These are phyloP conservation scores for Hemileccinum rubropunctum DNA, from an alignment of 768 basidiomycete genomes.

Conservation along the genomic window DNA sequence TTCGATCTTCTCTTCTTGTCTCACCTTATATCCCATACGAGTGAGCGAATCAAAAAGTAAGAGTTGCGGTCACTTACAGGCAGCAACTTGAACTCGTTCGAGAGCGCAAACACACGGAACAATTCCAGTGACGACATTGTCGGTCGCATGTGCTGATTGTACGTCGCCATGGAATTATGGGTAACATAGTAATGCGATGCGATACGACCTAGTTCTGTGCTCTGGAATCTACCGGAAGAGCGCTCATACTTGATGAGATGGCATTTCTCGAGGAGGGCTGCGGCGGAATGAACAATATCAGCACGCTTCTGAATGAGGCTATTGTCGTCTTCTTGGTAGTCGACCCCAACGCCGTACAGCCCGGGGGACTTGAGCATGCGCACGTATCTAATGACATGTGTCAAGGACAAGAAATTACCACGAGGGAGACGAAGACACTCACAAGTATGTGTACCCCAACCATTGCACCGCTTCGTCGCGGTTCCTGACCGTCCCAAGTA, in stretches of 20 bases:
- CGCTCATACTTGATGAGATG: constrained; percentile 94
- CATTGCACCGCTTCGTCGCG: constrained; percentile 97
- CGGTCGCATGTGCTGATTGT: constrained; percentile 89
- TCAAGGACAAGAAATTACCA: constrained; percentile 6
- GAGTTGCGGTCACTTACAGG: constrained; percentile 46
- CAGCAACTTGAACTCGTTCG: constrained; percentile 92
- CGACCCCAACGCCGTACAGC: constrained; percentile 83
- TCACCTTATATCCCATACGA: constrained; percentile 41
- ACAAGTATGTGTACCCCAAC: constrained; percentile 94
- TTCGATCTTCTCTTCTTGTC: constrained; percentile 85
- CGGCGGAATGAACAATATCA: constrained; percentile 92
- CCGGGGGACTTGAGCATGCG: constrained; percentile 90
- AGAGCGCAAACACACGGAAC: constrained; percentile 93
- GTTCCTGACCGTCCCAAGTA: constrained; percentile 91
- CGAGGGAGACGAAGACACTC: constrained; percentile 17
- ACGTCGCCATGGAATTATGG: constrained; percentile 92
- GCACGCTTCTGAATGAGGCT: constrained; percentile 88
- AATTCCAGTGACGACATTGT: constrained; percentile 88
- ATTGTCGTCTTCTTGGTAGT: constrained; percentile 86
- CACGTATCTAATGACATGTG: constrained; percentile 60
- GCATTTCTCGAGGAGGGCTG: constrained; percentile 90
- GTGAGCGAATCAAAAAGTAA: not conserved
- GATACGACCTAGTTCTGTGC: constrained; percentile 90
- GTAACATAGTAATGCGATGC: constrained; percentile 96
- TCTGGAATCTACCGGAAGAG: constrained; percentile 81